Evolutionary conservation across 495 filamentous ascomycete species (phyloP), one percentile per base, ranked within the genome.

Genomic region (Thozetella sp.): DNA sequence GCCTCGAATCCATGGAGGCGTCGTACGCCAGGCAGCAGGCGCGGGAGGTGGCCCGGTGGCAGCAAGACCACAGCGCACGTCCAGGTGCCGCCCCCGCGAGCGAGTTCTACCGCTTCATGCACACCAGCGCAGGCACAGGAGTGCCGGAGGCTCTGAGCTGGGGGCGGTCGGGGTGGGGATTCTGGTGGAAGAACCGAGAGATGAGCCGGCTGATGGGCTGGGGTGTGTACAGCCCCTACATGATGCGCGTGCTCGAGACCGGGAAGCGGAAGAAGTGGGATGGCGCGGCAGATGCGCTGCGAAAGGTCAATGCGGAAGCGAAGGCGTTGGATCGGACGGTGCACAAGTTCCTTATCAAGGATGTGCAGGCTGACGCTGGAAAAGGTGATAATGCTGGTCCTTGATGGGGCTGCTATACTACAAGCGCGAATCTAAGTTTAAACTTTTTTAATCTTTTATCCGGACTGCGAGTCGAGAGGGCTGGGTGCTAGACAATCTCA

Each of bases 91-190:
- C 15, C 6, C 30, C 30, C 12, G 64, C 63, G 65, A 51, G 20
- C 37, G 65, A 67, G 51, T 73, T 61, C 48, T 55, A 66, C 22
- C 53, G 53, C 17, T 73, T 64, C 54, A 54, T 71, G 10, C 61
- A 73, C 56, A 55, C 66, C 19, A 63, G 64, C 27, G 70, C 70
- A 10, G 70, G 68, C n/a, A 69, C 67, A 25, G 68, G 68, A 25
- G 54, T 73, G 64, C 45, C 67, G 56, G 62, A 73, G 55, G 71
- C 67, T 26, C 53, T 73, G 1, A 66, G 67, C 15, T 70, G 67
- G 60, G 64, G 68, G 4, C 60, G 54, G 51, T 57, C 64, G 57
- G 66, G 59, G 10, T 68, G 66, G 71, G 62, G 61, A 30, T 70
- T 71, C 52, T 73, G 69, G 69, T 61, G 51, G 20, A 6, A 61